Evolutionary conservation across 192 early-diverging fungal genomes (phyloP), one percentile per base, ranked within the genome.

Genomic region (Gonapodya sp.): DNA sequence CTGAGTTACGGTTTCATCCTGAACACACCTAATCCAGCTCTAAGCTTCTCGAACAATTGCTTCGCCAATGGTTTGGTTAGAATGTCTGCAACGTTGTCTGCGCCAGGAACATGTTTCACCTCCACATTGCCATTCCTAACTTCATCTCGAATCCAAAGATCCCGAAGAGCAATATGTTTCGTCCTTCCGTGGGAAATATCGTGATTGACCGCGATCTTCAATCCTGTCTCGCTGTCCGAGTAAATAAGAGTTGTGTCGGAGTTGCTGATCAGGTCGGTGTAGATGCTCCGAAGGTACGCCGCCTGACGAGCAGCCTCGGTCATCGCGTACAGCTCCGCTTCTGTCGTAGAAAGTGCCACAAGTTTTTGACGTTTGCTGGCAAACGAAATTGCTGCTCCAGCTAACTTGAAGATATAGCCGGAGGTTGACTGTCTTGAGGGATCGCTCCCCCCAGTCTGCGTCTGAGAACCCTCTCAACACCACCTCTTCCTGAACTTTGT

Each of bases 311-410:
- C 2, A 1, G 83, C 79, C 46, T 83, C 79, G 35, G 34, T 35
- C 0, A 83, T 64, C 1, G 83, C 75, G 73, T 84, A 0, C 34
- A 36, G 31, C 64, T 83, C 82, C 2, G 83, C 80, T 81, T 83
- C 83, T 79, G 83, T 83, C 1, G 83, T 79, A 0, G 81, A 83
- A 34, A 84, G 79, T 18, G 83, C 83, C 0, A 83, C 77, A 30
- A 83, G 37, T 1, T 74, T 1, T 37, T 83, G 83, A 31, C 82
- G 81, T 72, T 83, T 83, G 36, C 35, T 74, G 37, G 64, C 36
- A 73, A 36, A 83, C 33, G 32, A 36, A 14, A 83, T 33, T n/a
- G 36, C 82, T 35, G 82, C 36, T 16, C 37, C 35, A 0, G 0
- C 18, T 32, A 83, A 36, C 33, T 82, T 36, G 35, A 83, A 35